These are phyloP conservation scores for Dioszegia aurantiaca DNA, from an alignment of 768 basidiomycete genomes.

Conservation along the genomic window DNA sequence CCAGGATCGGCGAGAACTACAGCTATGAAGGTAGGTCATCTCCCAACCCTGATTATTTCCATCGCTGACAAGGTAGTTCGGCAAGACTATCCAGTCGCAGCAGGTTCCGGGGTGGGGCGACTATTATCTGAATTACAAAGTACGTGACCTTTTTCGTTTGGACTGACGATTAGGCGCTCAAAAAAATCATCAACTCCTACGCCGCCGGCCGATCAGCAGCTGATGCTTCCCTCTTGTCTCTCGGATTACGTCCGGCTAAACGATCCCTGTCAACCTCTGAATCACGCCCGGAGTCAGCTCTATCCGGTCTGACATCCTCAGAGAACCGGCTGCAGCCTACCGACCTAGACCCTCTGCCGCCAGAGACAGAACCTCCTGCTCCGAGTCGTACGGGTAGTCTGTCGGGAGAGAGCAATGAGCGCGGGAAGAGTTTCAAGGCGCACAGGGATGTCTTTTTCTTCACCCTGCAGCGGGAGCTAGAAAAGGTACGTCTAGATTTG, in stretches of 20 bases:
- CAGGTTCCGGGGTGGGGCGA: constrained; percentile 95
- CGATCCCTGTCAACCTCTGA: constrained; percentile 51
- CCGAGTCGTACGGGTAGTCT: constrained; percentile 22
- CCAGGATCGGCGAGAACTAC: no score
- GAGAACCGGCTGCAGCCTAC: not conserved
- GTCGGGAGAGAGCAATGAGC: constrained; percentile 62
- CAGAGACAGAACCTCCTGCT: constrained; percentile 45
- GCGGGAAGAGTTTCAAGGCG: constrained; percentile 82
- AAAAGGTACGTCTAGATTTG: constrained; percentile 65
- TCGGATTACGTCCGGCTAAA: constrained; percentile 72
- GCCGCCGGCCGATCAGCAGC: constrained; percentile 83
- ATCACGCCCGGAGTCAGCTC: constrained; percentile 21
- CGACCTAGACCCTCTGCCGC: constrained; percentile 44
- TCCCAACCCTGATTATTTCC: no score
- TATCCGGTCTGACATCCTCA: constrained; percentile 3
- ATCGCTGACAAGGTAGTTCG: constrained; percentile 65
- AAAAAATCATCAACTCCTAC: constrained; percentile 89
- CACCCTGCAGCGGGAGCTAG: constrained; percentile 93
- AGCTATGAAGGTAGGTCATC: not conserved
- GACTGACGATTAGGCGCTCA: constrained; percentile 29
- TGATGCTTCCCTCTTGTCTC: constrained; percentile 80
- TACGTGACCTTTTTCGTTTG: constrained; percentile 4
- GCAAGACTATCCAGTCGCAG: constrained; percentile 93
- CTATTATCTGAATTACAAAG: constrained; percentile 97
- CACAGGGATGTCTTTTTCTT: constrained; percentile 98